Conservation (phyloP, 1,284 basidiomycete genomes). For the Ganoderma lingzhi region DNA sequence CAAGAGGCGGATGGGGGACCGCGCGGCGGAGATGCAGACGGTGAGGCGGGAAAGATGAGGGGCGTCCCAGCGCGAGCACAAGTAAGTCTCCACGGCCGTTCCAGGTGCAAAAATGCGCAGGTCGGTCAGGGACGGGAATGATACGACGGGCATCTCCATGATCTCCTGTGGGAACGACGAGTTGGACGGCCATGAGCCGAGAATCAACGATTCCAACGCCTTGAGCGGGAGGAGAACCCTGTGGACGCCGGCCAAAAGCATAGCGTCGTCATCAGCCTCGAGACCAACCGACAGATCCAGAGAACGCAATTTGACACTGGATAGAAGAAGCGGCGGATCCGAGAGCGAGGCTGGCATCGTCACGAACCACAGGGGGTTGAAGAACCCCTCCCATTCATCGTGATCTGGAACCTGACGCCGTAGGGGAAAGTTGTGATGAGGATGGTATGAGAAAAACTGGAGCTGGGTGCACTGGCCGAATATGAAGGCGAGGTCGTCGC, state of each 20-base stretch:
- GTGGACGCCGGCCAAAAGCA: not conserved
- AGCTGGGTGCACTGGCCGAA: not conserved
- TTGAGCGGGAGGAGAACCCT: not conserved
- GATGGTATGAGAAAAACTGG: conserved; percentile 4
- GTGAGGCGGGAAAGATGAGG: conserved; percentile 6
- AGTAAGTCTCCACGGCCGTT: not conserved
- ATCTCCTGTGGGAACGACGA: not conserved
- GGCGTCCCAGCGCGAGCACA: not conserved
- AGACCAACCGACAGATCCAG: not conserved
- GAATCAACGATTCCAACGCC: not conserved
- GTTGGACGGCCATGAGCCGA: not conserved
- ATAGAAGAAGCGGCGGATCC: not conserved
- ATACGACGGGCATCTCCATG: not conserved
- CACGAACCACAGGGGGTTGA: conserved; percentile 8
- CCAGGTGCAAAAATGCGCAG: not conserved
- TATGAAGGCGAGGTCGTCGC: conserved; percentile 6
- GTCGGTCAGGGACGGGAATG: not conserved
- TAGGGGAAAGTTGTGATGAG: not conserved
- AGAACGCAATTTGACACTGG: not conserved
- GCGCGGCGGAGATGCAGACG: not conserved
- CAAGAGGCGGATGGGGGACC: not conserved
- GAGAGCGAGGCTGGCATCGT: not conserved
- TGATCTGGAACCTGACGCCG: not conserved
- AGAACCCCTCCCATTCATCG: not conserved
- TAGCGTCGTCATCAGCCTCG: not conserved